Evolutionary conservation across 2,329 filamentous ascomycete species (phyloP), one percentile per base, ranked within the genome.

Genomic region (Exserohilum turcica): DNA sequence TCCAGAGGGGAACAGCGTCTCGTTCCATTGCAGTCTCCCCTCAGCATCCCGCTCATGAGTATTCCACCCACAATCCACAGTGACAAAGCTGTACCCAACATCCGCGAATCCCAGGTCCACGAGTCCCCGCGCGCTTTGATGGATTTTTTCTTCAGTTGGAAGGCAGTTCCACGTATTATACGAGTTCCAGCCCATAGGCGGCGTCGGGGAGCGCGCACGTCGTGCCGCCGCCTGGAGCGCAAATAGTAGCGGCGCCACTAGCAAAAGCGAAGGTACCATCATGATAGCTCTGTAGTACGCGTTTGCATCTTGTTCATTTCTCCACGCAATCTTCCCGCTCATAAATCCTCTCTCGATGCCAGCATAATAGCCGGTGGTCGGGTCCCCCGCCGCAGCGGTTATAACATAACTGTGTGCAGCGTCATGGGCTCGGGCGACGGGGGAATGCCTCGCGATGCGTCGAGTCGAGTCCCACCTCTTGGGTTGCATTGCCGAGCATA

Each of bases 21-120:
- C 58, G 48, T 84, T 81, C 77, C 80, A 85, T 10, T 79, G 77
- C 3, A 84, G 68, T 16, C 74, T 74, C 1, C 79, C 79, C 8
- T 82, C 68, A 0, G 71, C 64, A 32, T 80, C 55, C 46, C 76
- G 68, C 29, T 76, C 61, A 2, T 67, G 53, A 3, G 74, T 66
- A 5, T 71, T 77, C 85, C 84, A 87, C 0, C 85, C 84, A 48
- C 83, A 86, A 60, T 87, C 85, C 0, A 79, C 77, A 0, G 82
- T 84, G 28, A 86, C 80, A 49, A 80, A 79, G 1, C 72, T 76
- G 61, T 87, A 87, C 5, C 85, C 84, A 0, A 82, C 70, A 3
- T 78, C 74, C 0, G 76, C 74, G 0, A 86, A 75, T 0, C 82
- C 82, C 0, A 82, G 71, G 37, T 81, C 77, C 0, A 84, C 75